Evolutionary conservation across 2,329 filamentous ascomycete genomes (phyloP).

Genomic region (Pestalotiopsis sp.): DNA sequence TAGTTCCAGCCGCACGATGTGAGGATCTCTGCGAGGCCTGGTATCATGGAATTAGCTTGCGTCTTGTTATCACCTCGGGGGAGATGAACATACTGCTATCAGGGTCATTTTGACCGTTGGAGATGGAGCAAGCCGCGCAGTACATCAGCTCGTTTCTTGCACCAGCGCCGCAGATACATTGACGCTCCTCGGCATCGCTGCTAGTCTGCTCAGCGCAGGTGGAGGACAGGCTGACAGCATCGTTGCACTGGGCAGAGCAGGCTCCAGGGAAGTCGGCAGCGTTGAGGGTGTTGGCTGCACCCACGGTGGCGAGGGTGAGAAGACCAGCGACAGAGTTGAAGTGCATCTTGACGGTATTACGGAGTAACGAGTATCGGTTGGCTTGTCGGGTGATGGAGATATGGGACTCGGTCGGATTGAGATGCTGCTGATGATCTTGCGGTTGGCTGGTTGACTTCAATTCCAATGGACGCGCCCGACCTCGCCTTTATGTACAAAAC

Average conservation of each 20-base stretch:
- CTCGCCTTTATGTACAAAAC: constrained; percentile 4
- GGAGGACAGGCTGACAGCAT: constrained; percentile 7
- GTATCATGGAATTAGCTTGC: neutral
- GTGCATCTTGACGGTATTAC: constrained; percentile 5
- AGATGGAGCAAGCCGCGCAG: constrained; percentile 13
- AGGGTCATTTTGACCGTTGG: constrained; percentile 12
- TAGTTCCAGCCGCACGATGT: constrained; percentile 12
- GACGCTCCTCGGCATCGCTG: constrained; percentile 10
- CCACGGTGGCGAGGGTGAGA: constrained; percentile 7
- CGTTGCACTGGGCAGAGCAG: constrained; percentile 10
- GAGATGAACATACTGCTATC: constrained; percentile 4
- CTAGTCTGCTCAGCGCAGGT: neutral
- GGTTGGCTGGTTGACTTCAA: neutral
- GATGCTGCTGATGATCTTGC: neutral
- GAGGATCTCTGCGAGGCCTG: constrained; percentile 11
- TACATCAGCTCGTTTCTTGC: constrained; percentile 14
- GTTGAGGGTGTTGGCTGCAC: constrained; percentile 1
- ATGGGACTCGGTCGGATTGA: neutral
- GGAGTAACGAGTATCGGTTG: neutral
- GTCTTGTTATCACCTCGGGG: neutral
- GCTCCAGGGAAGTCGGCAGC: constrained; percentile 13
- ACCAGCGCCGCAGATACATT: constrained; percentile 13
- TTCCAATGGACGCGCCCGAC: neutral
- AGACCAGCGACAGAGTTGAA: constrained; percentile 9
- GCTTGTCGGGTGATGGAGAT: neutral